Percentiles rank a stretch among this genome's conserved stretches.
phyloP scores from a whole-genome alignment of 345 rosid genomes.

The Lumnitzera racemosa region DNA sequence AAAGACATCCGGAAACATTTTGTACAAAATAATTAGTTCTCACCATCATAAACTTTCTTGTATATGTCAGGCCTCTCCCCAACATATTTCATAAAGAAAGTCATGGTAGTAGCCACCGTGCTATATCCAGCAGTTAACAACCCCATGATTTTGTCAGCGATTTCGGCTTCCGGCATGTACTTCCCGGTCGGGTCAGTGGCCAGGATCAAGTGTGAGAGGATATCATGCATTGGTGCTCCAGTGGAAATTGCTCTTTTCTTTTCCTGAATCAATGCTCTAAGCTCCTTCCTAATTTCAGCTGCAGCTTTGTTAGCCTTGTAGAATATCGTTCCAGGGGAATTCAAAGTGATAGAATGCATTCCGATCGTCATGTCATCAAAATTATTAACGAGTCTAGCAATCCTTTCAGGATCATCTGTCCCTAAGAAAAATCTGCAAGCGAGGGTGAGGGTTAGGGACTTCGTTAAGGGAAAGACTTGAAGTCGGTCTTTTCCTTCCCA shows the following conservation, averaged over 20 bases:
- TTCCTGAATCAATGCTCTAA: slow-evolving; percentile 21
- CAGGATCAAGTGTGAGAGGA: slow-evolving; percentile 30
- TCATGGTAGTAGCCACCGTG: slow-evolving; percentile 45
- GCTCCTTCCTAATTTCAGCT: slow-evolving; percentile 23
- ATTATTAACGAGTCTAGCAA: slow-evolving; percentile 25
- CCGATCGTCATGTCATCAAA: slow-evolving; percentile 39
- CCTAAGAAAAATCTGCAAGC: slow-evolving; percentile 48
- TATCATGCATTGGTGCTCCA: slow-evolving; percentile 24
- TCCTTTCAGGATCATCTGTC: slow-evolving; percentile 30
- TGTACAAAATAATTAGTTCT: background rate
- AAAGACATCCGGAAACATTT: background rate
- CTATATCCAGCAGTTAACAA: slow-evolving; percentile 48
- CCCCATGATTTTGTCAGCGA: slow-evolving; percentile 49
- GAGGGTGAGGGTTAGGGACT: slow-evolving; percentile 38
- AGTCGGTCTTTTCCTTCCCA: slow-evolving; percentile 37
- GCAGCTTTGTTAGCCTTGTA: slow-evolving; percentile 31
- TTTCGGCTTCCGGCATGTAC: slow-evolving; percentile 40
- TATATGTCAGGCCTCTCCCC: slow-evolving; percentile 44
- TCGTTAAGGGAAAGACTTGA: slow-evolving; percentile 24
- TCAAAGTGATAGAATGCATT: slow-evolving; percentile 37
- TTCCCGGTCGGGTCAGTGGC: slow-evolving; percentile 32
- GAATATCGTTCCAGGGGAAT: slow-evolving; percentile 35
- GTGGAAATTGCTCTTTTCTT: slow-evolving; percentile 27
- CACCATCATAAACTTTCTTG: slow-evolving; percentile 31
- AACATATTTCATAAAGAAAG: slow-evolving; percentile 52